phyloP scores from a whole-genome alignment of 345 rosid genomes.

The Erysimum cheiranthoides region DNA sequence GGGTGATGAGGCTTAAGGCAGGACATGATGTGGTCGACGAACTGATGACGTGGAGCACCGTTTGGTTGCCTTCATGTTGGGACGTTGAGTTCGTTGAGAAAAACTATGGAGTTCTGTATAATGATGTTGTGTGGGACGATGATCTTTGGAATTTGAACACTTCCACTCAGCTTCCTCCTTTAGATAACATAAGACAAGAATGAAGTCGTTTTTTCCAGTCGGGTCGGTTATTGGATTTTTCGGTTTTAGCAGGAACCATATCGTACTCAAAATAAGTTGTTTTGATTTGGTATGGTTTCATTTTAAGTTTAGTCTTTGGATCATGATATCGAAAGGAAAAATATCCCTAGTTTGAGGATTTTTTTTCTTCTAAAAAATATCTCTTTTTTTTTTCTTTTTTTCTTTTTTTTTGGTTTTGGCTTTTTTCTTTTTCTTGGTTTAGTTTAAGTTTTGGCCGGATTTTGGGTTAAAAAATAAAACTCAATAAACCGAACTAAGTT shows the following conservation, averaged over 20 bases:
- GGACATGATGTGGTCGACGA: conserved; percentile 34
- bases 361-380: neutral
- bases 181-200: conserved; percentile 9
- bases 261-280: conserved; percentile 22
- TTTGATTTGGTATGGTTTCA: conserved; percentile 33
- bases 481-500: conserved; percentile 1
- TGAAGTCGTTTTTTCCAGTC: conserved; percentile 12
- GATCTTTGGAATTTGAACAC: conserved; percentile 45
- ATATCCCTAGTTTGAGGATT: neutral
- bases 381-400: too few species aligned
- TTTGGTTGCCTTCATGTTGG: conserved; percentile 42
- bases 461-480: conserved; percentile 5
- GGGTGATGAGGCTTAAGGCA: conserved; percentile 32
- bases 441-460: neutral
- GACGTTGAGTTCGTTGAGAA: conserved; percentile 44
- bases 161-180: conserved; percentile 27
- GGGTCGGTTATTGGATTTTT: conserved; percentile 8
- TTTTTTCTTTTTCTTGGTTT: conserved; percentile 27
- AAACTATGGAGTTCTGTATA: conserved; percentile 41
- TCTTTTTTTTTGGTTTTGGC: conserved; percentile 4
- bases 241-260: conserved; percentile 18
- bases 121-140: conserved; percentile 45
- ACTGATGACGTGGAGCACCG: conserved; percentile 42
- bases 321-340: neutral
- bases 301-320: neutral